Evolutionary conservation across 345 rosid species (phyloP), one percentile per base, ranked within the genome.

Genomic region (Cochlearia excelsa): DNA sequence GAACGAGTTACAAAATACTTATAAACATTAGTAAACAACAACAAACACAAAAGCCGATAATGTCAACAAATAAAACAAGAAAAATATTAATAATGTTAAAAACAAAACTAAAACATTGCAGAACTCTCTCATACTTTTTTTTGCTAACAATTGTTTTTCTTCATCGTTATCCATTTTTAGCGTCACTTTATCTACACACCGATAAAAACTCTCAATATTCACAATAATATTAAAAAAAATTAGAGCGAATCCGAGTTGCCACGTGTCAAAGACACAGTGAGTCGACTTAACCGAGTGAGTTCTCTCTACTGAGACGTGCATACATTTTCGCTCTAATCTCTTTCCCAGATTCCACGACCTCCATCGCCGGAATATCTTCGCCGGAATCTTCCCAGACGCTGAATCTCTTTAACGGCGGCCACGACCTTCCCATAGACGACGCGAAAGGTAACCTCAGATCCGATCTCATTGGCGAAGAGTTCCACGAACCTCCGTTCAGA

Each of bases 271-370:
- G 23, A 16, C 23, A 16, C 29, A 49, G 31, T 2, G 77, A 39
- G 10, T 72, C 70, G 1, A 54, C 68, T 34, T 51, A 71, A 4
- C 67, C 74, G 30, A 82, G 55, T 6, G 82, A 69, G 67, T 80
- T 82, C 4, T 82, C 86, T 45, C 78, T 80, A 3, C 82, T 77
- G 16, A 85, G 80, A 38, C 54, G 80, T 0, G 82, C 82, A 23
- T 79, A 80, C 38, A 85, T 80, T 59, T 39, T 70, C 1, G 80
- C 87, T 63, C 91, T 72, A 7, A 85, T 27, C 46, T 77, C 80
- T 50, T 76, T 80, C 11, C 88, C 92, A 9, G 92, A 85, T 54
- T 85, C 92, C 34, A 85, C 88, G 30, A 86, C 46, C 54, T 79
- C 86, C 92, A 85, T 79, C 30, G 73, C 69, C 16, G 82, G 78